A percentile compares a stretch with the other conserved stretches of the same genome.
Conservation (phyloP, 2,329 filamentous ascomycete genomes). For the Aspergillus glaucus region DNA sequence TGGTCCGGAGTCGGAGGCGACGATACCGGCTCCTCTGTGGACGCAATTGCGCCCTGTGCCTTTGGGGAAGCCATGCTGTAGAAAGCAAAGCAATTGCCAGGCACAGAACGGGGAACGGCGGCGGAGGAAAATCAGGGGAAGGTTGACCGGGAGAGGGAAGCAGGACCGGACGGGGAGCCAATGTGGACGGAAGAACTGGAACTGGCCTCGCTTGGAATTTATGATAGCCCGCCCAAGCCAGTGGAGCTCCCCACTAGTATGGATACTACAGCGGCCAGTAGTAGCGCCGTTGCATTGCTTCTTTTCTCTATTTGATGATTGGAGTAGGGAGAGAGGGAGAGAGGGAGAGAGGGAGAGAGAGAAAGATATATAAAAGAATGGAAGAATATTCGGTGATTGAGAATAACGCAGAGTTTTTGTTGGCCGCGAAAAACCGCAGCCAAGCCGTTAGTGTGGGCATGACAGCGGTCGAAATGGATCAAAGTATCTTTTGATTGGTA, state of each 20-base stretch:
- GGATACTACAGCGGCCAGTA: not conserved
- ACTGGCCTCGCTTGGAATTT: not conserved
- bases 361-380: no score
- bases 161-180: not conserved
- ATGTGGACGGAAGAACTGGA: not conserved
- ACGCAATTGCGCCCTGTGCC: slow-evolving; percentile 22
- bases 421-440: no score
- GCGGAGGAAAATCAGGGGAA: not conserved
- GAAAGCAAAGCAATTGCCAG: not conserved
- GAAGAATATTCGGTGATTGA: no score
- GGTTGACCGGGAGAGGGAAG: not conserved
- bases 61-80: slow-evolving; percentile 22
- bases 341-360: no score
- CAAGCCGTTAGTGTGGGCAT: no score
- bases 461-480: no score
- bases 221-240: not conserved
- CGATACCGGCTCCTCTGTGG: slow-evolving; percentile 9
- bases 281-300: no score
- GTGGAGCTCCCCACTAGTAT: not conserved
- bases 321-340: no score
- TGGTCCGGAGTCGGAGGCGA: slow-evolving; percentile 11
- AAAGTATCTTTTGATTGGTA: no score
- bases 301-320: no score
- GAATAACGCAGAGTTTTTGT: no score
- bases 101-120: not conserved